A percentile compares a stretch with the other conserved stretches of the same genome.
Evolutionary conservation across 441 rosid species (phyloP).

Genomic region (Omphalea diandra): DNA sequence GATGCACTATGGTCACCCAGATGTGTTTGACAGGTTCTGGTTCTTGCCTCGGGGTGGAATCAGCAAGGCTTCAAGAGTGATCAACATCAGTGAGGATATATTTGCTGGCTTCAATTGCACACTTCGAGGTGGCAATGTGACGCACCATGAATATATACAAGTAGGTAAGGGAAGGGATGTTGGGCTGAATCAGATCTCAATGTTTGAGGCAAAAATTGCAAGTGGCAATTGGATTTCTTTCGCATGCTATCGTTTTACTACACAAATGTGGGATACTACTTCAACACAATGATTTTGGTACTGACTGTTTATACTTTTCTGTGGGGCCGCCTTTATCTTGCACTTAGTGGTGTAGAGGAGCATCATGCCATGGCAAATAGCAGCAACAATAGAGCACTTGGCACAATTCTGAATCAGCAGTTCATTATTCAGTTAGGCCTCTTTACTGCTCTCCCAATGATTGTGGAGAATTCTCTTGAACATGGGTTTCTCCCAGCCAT

Average conservation of each 20-base stretch:
- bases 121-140: constrained; percentile 83
- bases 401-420: constrained; percentile 82
- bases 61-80: constrained; percentile 83
- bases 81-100: constrained; percentile 87
- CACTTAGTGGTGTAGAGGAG: constrained; percentile 93
- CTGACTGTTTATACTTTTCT: constrained; percentile 66
- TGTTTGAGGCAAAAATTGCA: constrained; percentile 92
- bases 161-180: constrained; percentile 97
- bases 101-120: constrained; percentile 94
- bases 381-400: constrained; percentile 60
- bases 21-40: constrained; percentile 94
- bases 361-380: constrained; percentile 39
- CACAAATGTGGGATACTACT: constrained; percentile 68
- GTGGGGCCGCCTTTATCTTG: constrained; percentile 89
- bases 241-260: constrained; percentile 84
- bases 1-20: constrained; percentile 96
- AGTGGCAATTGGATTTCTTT: constrained; percentile 89
- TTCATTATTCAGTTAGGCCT: constrained; percentile 89
- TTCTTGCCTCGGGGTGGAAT: constrained; percentile 78
- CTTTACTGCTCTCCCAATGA: constrained; percentile 92
- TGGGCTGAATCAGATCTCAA: constrained; percentile 81
- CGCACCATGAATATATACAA: constrained; percentile 93
- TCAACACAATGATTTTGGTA: constrained; percentile 70
- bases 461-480: constrained; percentile 87
- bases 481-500: constrained; percentile 84